phyloP scores from a whole-genome alignment of 1,284 basidiomycete species.

The Psilocybe mexicana region DNA sequence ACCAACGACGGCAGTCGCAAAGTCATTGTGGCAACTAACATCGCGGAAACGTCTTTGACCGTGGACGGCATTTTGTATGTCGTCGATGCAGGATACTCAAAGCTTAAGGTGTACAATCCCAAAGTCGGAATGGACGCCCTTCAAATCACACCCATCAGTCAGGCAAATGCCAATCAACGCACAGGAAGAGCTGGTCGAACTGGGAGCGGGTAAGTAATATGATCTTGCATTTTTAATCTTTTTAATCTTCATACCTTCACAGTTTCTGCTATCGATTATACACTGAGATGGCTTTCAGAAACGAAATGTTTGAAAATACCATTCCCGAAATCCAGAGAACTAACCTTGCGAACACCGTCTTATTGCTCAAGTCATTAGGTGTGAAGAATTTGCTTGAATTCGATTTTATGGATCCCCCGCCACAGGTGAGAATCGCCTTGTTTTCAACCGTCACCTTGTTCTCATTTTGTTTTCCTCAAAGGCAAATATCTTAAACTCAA shows the following conservation, averaged over 20 bases:
- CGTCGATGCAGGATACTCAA: slow-evolving; percentile 95
- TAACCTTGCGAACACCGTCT: slow-evolving; percentile 95
- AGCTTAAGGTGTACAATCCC: slow-evolving; percentile 98
- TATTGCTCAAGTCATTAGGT: slow-evolving; percentile 92
- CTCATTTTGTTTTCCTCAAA: slow-evolving; percentile 44
- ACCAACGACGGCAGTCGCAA: slow-evolving; percentile 94
- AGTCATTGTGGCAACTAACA: slow-evolving; percentile 98
- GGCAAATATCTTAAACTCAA: slow-evolving; percentile 95
- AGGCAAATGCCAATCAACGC: slow-evolving; percentile 95
- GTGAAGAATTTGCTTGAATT: slow-evolving; percentile 98
- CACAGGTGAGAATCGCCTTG: slow-evolving; percentile 61
- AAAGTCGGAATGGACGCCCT: slow-evolving; percentile 99
- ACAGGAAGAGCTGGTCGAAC: slow-evolving; percentile 96
- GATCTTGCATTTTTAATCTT: not conserved
- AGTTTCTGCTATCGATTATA: slow-evolving; percentile 94
- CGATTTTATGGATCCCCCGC: slow-evolving; percentile 99
- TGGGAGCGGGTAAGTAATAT: slow-evolving; percentile 75
- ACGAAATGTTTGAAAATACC: slow-evolving; percentile 90
- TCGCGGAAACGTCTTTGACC: slow-evolving; percentile 97
- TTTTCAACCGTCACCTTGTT: slow-evolving; percentile 47
- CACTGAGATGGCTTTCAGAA: slow-evolving; percentile 83
- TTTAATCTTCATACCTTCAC: slow-evolving; percentile 12
- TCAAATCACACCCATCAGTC: slow-evolving; percentile 98
- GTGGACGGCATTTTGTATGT: slow-evolving; percentile 98
- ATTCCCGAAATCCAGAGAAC: slow-evolving; percentile 99